phyloP scores from a whole-genome alignment of 2,329 filamentous ascomycete species.

The Colletotrichum sp. region DNA sequence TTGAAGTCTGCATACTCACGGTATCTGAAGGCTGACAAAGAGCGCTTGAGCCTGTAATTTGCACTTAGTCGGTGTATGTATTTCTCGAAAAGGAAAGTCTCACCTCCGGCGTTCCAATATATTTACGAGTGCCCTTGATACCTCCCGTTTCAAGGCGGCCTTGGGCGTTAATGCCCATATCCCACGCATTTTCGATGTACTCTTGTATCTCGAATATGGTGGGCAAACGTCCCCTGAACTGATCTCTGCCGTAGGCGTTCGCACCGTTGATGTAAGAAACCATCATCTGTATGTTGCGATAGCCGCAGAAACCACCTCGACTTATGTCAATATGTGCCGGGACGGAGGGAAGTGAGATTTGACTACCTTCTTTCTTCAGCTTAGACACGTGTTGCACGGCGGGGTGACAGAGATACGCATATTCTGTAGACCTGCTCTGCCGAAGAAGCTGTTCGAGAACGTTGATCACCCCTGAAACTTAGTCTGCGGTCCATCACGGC shows the following conservation, averaged over 20 bases:
- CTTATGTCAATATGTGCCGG: background rate
- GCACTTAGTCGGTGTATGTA: background rate
- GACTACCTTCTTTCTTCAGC: slow-evolving; percentile 71
- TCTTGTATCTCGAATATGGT: slow-evolving; percentile 85
- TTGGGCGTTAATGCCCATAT: slow-evolving; percentile 77
- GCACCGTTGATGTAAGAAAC: slow-evolving; percentile 76
- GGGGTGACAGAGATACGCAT: slow-evolving; percentile 81
- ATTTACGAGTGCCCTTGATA: slow-evolving; percentile 87
- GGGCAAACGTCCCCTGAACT: slow-evolving; percentile 69
- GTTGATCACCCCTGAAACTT: slow-evolving; percentile 61
- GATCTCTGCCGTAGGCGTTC: slow-evolving; percentile 59
- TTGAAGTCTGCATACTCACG: slow-evolving; percentile 47
- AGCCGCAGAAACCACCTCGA: slow-evolving; percentile 87
- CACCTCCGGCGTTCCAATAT: slow-evolving; percentile 92
- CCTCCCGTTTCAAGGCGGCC: slow-evolving; percentile 85
- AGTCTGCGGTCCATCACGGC: slow-evolving; percentile 25
- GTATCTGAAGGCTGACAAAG: slow-evolving; percentile 72
- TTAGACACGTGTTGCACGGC: slow-evolving; percentile 82
- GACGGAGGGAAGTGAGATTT: background rate
- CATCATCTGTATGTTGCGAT: slow-evolving; percentile 93
- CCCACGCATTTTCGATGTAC: slow-evolving; percentile 87
- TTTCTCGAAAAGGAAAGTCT: slow-evolving; percentile 2
- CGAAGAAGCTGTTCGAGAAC: slow-evolving; percentile 68
- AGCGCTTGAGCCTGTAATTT: slow-evolving; percentile 77
- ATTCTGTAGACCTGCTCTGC: slow-evolving; percentile 66